These are phyloP conservation scores for Fusarium sarcochroum DNA, from an alignment of 2,329 filamentous ascomycete genomes.

Conservation along the genomic window DNA sequence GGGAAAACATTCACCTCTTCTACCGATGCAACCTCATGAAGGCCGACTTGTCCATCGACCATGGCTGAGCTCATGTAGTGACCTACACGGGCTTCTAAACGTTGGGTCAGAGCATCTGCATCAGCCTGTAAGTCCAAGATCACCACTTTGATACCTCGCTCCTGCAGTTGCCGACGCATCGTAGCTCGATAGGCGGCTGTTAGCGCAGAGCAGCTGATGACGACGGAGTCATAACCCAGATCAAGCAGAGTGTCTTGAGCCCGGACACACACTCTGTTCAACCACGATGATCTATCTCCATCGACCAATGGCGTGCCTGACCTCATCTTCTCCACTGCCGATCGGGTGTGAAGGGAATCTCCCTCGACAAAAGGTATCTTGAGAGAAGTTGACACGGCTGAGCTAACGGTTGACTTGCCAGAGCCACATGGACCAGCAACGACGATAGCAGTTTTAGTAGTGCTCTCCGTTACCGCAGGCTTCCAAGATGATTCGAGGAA, in stretches of 20 bases:
- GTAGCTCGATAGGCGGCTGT: slow-evolving; percentile 52
- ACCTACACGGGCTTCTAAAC: slow-evolving; percentile 47
- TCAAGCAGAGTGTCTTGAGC: slow-evolving; percentile 47
- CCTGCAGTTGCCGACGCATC: slow-evolving; percentile 45
- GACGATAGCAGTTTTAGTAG: slow-evolving; percentile 50
- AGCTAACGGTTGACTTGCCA: slow-evolving; percentile 57
- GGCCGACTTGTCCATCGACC: slow-evolving; percentile 53
- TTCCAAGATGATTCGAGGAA: slow-evolving; percentile 57
- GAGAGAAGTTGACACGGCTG: slow-evolving; percentile 49
- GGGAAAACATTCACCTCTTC: slow-evolving; percentile 56
- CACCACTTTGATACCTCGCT: slow-evolving; percentile 42
- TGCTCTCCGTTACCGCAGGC: slow-evolving; percentile 43
- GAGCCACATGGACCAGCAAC: slow-evolving; percentile 58
- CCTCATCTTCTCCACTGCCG: slow-evolving; percentile 53
- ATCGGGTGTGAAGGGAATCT: slow-evolving; percentile 54
- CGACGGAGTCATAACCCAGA: slow-evolving; percentile 46
- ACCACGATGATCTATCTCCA: slow-evolving; percentile 52
- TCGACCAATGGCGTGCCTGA: slow-evolving; percentile 51
- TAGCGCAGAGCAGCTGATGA: slow-evolving; percentile 59
- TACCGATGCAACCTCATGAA: slow-evolving; percentile 48
- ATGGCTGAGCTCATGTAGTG: slow-evolving; percentile 57
- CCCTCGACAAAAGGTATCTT: slow-evolving; percentile 57
- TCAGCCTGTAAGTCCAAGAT: slow-evolving; percentile 56
- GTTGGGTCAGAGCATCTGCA: slow-evolving; percentile 48
- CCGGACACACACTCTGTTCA: slow-evolving; percentile 45